Conservation (phyloP, 2,329 filamentous ascomycete genomes). For the Cadophora gregata region DNA sequence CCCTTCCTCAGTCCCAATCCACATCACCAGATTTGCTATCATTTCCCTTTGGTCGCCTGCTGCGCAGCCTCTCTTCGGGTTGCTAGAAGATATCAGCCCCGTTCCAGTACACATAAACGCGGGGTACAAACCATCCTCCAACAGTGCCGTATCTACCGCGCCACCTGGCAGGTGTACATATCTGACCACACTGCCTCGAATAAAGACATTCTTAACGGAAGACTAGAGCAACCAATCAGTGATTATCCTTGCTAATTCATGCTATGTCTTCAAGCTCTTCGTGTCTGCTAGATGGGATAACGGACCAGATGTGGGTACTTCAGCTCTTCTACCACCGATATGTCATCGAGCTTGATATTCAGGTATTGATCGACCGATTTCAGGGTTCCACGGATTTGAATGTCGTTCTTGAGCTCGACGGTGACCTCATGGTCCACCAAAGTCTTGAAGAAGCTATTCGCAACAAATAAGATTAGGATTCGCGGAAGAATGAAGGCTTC, state of each 20-base stretch:
- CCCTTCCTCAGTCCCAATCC: background rate
- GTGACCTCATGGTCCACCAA: conserved; percentile 97
- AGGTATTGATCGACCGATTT: conserved; percentile 99
- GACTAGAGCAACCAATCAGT: conserved; percentile 52
- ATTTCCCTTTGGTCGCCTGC: conserved; percentile 55
- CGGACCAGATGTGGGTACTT: conserved; percentile 91
- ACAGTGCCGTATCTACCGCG: conserved; percentile 70
- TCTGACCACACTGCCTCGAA: conserved; percentile 75
- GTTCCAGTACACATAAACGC: background rate
- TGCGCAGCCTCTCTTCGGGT: conserved; percentile 53
- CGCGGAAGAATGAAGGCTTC: background rate
- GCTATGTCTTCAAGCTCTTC: background rate
- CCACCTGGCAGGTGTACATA: conserved; percentile 74
- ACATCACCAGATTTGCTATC: conserved; percentile 30
- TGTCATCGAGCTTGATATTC: conserved; percentile 98
- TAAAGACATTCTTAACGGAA: conserved; percentile 79
- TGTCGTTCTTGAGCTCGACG: conserved; percentile 99
- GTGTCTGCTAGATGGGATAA: conserved; percentile 22
- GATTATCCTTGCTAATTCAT: background rate
- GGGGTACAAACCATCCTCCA: conserved; percentile 66
- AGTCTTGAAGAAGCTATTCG: conserved; percentile 91
- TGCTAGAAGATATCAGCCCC: conserved; percentile 34
- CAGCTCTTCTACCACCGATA: conserved; percentile 88
- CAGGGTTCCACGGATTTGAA: conserved; percentile 91
- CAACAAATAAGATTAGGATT: conserved; percentile 12